Evolutionary conservation across 106 monocot genomes (phyloP), one percentile per base, ranked within the genome.

Genomic region (Acorus calamus): DNA sequence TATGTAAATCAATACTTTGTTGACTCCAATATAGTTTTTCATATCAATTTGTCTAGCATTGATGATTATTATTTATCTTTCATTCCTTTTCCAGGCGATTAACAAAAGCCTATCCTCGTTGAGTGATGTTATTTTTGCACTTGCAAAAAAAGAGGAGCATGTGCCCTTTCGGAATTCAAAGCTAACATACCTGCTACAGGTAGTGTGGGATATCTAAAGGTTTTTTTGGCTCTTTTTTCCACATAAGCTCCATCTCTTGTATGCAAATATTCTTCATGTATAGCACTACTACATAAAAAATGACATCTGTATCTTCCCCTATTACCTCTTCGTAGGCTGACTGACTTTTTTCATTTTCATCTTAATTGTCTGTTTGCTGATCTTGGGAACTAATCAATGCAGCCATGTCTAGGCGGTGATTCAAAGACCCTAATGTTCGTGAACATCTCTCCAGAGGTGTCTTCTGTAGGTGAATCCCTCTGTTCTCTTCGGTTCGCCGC

Each of bases 401-500:
- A 98, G 96, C 91, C 91, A 62, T 98, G 88, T 48, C 83, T 98
- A 60, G 96, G 83, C n/a, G 88, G 91, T 0, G 87, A 98, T 44
- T 88, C 96, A 0, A 98, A 91, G 69, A 88, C 96, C 6, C 50
- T 98, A 41, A 98, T 98, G 96, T 85, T 98, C 61, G 91, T 98
- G 14, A 98, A 98, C 67, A 77, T 98, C 6, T 74, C 87, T 4
- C 96, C 87, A 0, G 91, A 98, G 57, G 13, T 72, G 48, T 72
- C 81, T 3, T 98, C 88, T 2, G 71, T 67, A 0, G 80, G 78
- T 7, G 96, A 91, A 52, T 89, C 96, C 0, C 69, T 92, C 42
- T 91, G 87, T 54, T 98, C 96, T 0, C 83, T 91, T 13, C 77
- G 88, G 11, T 98, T 98, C 57, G 96, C 91, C 41, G 81, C 90